Percentiles rank a stretch among this genome's conserved stretches.
These are phyloP conservation scores for Phytophthora aleatoria DNA, from an alignment of 352 stramenopile genomes.

Conservation along the genomic window DNA sequence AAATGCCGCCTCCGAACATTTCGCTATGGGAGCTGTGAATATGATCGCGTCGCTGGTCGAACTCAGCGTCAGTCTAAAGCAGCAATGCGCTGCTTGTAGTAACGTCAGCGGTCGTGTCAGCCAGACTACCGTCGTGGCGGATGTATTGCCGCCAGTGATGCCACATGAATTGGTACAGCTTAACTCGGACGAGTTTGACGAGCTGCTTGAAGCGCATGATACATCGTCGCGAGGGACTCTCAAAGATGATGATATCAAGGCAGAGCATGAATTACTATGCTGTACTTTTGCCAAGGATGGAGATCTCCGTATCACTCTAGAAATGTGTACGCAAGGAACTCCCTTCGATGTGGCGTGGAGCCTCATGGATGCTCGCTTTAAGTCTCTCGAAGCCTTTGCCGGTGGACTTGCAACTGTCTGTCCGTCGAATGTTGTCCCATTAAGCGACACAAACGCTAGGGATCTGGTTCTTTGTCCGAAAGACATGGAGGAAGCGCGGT, in stretches of 20 bases:
- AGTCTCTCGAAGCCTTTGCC: slow-evolving; percentile 48
- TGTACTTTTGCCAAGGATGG: slow-evolving; percentile 29
- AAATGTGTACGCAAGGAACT: slow-evolving; percentile 25
- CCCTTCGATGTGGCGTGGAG: slow-evolving; percentile 47
- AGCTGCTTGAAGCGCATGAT: slow-evolving; percentile 37
- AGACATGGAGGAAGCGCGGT: slow-evolving; percentile 24
- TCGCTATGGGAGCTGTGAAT: slow-evolving; percentile 32
- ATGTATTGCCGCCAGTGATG: slow-evolving; percentile 37
- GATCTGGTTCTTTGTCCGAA: slow-evolving; percentile 26
- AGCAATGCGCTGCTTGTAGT: slow-evolving; percentile 15
- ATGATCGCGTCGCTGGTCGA: slow-evolving; percentile 43
- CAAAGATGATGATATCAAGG: slow-evolving; percentile 7
- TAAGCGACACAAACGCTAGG: slow-evolving; percentile 2
- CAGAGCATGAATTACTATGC: slow-evolving; percentile 22
- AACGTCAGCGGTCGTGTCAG: not conserved
- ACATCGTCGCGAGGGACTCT: slow-evolving; percentile 7
- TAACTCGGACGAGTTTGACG: slow-evolving; percentile 41
- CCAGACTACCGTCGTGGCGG: slow-evolving; percentile 6
- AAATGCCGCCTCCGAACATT: slow-evolving; percentile 23
- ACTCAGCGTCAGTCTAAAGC: slow-evolving; percentile 27
- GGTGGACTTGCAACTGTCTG: slow-evolving; percentile 52
- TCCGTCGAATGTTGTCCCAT: slow-evolving; percentile 5
- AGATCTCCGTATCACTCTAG: slow-evolving; percentile 21
- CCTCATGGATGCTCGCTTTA: slow-evolving; percentile 40
- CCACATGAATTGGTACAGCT: slow-evolving; percentile 48